Base-by-base conservation (phyloP, 208 protist species). In the Leishmania tropica region DNA sequence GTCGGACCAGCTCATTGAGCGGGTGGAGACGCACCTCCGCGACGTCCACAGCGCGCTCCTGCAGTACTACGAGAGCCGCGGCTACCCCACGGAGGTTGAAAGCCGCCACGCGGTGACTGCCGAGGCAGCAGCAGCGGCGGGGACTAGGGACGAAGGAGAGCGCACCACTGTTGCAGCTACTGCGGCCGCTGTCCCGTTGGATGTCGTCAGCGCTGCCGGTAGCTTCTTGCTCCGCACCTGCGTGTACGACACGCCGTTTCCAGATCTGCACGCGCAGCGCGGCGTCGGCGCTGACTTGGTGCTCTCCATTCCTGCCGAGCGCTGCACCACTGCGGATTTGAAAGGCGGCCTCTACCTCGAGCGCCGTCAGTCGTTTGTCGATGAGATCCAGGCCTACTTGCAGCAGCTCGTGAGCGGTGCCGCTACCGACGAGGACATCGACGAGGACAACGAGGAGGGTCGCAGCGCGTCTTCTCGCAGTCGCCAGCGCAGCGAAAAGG, bases 141-240 rank as follows among this genome's bases (percentile, higher is more conserved):
- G 60, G 28, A 24, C 54, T 1, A 10, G 8, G 17, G 78, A 35
- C 15, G 81, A 47, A 0, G 76, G 75, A 2, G 77, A 81, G 4
- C 35, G 71, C 71, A 31, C 37, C 47, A 62, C 64, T 7, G 67
- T n/a, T 15, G 35, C 70, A 65, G 15, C 82, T 11, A 53, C 62
- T 0, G 75, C 73, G 35, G 71, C 83, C 37, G 75, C 79, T 56
- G 19, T 80, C 56, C 72, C 56, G 42, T 67, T 79, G 71, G 90
- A 85, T 70, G 90, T 82, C 1, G 89, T 96, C 53, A 89, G 83
- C 51, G 84, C 88, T 31, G 92, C 83, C 21, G 94, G 92, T n/a
- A 95, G 94, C 79, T 96, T 96, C 81, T 86, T 94, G 24, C 85
- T 96, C 3, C 94, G 94, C 81, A 94, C 90, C 24, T 95, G 90